Evolutionary conservation across 2,329 filamentous ascomycete genomes (phyloP).

Genomic region (Fusarium verrucosum): DNA sequence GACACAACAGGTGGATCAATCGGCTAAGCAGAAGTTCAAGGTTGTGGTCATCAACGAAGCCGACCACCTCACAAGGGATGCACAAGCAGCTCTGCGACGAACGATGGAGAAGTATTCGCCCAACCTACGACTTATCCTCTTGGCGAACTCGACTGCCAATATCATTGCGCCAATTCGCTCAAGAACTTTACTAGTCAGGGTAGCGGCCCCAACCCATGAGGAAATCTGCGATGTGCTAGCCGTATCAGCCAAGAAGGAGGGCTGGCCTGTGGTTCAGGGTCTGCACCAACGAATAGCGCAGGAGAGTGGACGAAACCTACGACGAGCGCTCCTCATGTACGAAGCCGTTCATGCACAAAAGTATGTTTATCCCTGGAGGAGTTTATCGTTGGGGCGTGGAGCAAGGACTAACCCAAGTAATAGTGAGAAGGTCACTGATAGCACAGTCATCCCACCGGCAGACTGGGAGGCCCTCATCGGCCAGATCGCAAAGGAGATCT

Average conservation of each 20-base stretch:
- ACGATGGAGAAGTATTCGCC: slow-evolving; percentile 99
- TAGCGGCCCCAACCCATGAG: slow-evolving; percentile 84
- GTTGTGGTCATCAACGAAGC: slow-evolving; percentile 99
- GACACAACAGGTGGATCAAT: slow-evolving; percentile 96
- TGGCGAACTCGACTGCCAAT: slow-evolving; percentile 96
- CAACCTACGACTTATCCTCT: slow-evolving; percentile 87
- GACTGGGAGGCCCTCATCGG: slow-evolving; percentile 96
- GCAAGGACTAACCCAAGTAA: slow-evolving; percentile 44
- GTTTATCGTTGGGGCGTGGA: background rate
- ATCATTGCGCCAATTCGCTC: slow-evolving; percentile 99
- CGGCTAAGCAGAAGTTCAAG: slow-evolving; percentile 93
- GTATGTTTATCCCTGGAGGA: slow-evolving; percentile 62
- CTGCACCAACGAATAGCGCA: slow-evolving; percentile 86
- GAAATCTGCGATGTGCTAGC: slow-evolving; percentile 85
- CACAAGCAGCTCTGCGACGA: slow-evolving; percentile 89
- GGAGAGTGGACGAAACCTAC: slow-evolving; percentile 90
- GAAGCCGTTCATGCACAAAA: slow-evolving; percentile 98
- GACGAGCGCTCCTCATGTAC: slow-evolving; percentile 93
- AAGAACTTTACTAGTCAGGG: slow-evolving; percentile 88
- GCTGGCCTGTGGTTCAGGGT: slow-evolving; percentile 78
- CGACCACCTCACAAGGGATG: slow-evolving; percentile 91
- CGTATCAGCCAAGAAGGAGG: slow-evolving; percentile 77
- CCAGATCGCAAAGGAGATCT: slow-evolving; percentile 91
- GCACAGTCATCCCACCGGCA: slow-evolving; percentile 88
- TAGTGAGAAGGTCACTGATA: slow-evolving; percentile 90